These are phyloP conservation scores for Stagonosporopsis tanaceti DNA, from an alignment of 2,329 filamentous ascomycete species.

Conservation along the genomic window DNA sequence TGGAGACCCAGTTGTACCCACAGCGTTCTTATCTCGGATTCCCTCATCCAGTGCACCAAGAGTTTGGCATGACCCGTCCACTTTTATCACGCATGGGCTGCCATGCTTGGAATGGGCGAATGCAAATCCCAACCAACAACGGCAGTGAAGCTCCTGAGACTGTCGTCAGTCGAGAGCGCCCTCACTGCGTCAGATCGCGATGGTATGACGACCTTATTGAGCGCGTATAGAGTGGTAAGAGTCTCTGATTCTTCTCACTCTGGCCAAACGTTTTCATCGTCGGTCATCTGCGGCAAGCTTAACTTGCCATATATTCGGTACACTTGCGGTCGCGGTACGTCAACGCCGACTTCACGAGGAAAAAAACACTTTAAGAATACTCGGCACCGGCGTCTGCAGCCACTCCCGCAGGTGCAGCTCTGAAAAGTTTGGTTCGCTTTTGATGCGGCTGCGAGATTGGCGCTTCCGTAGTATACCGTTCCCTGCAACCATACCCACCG, in stretches of 20 bases:
- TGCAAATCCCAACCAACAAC: slow-evolving; percentile 36
- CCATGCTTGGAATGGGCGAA: slow-evolving; percentile 28
- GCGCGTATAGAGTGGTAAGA: not conserved
- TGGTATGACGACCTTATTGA: slow-evolving; percentile 4
- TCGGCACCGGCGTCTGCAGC: slow-evolving; percentile 28
- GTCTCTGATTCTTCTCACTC: slow-evolving; percentile 1
- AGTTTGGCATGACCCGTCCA: slow-evolving; percentile 36
- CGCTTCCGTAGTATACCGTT: slow-evolving; percentile 29
- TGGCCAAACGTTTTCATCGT: not conserved
- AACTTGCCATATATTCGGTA: slow-evolving; percentile 20
- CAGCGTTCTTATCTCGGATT: slow-evolving; percentile 45
- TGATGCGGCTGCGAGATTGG: slow-evolving; percentile 29
- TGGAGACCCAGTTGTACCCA: slow-evolving; percentile 46
- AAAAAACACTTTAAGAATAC: slow-evolving; percentile 25
- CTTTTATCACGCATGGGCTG: slow-evolving; percentile 39
- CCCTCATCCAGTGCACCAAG: slow-evolving; percentile 37
- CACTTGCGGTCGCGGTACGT: slow-evolving; percentile 21
- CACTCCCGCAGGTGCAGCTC: slow-evolving; percentile 35
- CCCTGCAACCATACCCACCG: slow-evolving; percentile 34
- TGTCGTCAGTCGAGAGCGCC: slow-evolving; percentile 34
- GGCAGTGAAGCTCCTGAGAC: slow-evolving; percentile 26
- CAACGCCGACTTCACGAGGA: slow-evolving; percentile 13
- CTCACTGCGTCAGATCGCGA: slow-evolving; percentile 13
- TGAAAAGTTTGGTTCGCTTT: slow-evolving; percentile 25
- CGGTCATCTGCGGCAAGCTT: slow-evolving; percentile 25